Evolutionary conservation across 805 yeast genomes (phyloP).

Genomic region (Lachancea sp.): DNA sequence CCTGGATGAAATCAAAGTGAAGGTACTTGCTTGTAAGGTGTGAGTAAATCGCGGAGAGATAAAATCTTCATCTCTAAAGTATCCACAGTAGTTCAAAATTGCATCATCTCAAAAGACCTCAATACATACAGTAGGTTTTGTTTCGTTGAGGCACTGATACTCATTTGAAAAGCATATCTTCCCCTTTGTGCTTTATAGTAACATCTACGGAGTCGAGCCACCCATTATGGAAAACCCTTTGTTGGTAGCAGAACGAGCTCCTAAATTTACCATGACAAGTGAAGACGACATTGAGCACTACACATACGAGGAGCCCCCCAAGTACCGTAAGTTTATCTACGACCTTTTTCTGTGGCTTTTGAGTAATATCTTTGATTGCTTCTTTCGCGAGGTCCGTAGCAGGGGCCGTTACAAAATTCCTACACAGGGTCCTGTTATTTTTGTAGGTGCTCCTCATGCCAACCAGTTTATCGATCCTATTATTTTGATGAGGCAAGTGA

Average conservation of each 20-base stretch:
- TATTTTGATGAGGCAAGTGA: conserved; percentile 75
- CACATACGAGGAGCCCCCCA: conserved; percentile 36
- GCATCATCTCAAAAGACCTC: too few relatives aligned
- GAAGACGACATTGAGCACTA: conserved; percentile 2
- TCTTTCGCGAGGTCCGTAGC: conserved; percentile 83
- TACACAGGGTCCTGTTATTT: conserved; percentile 72
- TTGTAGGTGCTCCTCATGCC: conserved; percentile 98
- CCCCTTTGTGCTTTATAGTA: too few relatives aligned
- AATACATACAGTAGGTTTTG: too few relatives aligned
- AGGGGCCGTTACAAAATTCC: conserved; percentile 78
- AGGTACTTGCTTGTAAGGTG: too few relatives aligned
- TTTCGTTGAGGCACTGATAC: too few relatives aligned
- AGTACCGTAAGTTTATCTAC: conserved; percentile 38
- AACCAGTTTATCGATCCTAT: conserved; percentile 81
- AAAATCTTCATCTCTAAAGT: too few relatives aligned
- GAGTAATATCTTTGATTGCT: conserved; percentile 48
- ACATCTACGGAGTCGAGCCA: too few relatives aligned
- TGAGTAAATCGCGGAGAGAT: too few relatives aligned
- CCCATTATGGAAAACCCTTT: conserved; percentile 1
- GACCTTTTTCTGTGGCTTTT: conserved; percentile 50
- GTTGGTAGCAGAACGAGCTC: background rate
- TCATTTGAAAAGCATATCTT: too few relatives aligned
- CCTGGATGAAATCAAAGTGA: too few relatives aligned
- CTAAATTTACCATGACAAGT: background rate
- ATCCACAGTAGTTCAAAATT: too few relatives aligned